phyloP scores from a whole-genome alignment of 2,329 filamentous ascomycete species.

The Penicillium brasilianum region DNA sequence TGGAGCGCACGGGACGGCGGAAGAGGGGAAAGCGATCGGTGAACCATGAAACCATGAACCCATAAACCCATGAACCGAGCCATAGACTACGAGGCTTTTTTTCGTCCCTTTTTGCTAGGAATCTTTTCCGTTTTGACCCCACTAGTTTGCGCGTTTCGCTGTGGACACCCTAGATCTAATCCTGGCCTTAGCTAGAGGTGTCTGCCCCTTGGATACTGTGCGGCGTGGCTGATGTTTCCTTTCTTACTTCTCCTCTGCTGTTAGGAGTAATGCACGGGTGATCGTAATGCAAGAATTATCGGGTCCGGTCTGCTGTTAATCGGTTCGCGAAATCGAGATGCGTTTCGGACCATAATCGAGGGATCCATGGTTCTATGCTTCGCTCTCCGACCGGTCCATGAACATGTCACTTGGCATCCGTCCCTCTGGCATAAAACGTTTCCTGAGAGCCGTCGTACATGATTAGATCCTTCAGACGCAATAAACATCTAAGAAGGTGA shows the following conservation, averaged over 20 bases:
- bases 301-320: not conserved
- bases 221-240: not conserved
- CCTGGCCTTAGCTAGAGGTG: constrained; percentile 8
- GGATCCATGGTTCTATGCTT: not conserved
- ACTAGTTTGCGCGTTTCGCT: constrained; percentile 29
- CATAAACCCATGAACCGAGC: not conserved
- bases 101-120: not conserved
- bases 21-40: constrained; percentile 13
- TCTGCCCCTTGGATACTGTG: constrained; percentile 17
- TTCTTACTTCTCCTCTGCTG: not conserved
- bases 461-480: not conserved
- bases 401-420: not conserved
- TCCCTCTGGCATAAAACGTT: not conserved
- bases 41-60: constrained; percentile 2
- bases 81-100: not conserved
- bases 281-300: not conserved
- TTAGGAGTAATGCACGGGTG: no score
- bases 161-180: constrained; percentile 31
- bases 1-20: not conserved
- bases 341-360: constrained; percentile 5
- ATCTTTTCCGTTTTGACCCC: constrained; percentile 17
- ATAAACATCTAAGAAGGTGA: not conserved
- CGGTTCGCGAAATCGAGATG: not conserved
- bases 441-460: not conserved
- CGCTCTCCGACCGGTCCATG: not conserved